phyloP scores from a whole-genome alignment of 352 stramenopile genomes.

The Phytophthora gonapodyides region DNA sequence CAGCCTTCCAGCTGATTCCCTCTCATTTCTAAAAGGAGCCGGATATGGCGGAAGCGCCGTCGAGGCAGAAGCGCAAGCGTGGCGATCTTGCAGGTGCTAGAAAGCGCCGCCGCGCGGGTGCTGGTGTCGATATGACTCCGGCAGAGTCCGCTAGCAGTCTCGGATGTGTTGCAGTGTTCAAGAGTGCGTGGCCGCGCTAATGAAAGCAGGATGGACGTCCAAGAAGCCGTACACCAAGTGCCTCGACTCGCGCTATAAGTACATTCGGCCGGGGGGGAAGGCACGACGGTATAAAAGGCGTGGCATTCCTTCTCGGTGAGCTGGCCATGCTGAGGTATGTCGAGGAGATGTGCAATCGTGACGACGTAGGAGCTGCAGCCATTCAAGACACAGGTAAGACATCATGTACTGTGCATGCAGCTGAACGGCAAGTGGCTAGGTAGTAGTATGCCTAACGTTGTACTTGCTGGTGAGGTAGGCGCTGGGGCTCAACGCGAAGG shows the following conservation, averaged over 20 bases:
- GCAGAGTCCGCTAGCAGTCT: neutral
- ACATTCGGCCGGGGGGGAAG: constrained; percentile 7
- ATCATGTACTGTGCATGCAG: too few species aligned
- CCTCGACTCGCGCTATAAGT: neutral
- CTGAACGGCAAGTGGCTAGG: too few species aligned
- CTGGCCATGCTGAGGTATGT: constrained; percentile 1
- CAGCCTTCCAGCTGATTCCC: constrained; percentile 1
- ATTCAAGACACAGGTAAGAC: too few species aligned
- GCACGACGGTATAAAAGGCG: neutral
- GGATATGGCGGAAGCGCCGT: constrained; percentile 2
- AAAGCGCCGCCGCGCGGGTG: neutral
- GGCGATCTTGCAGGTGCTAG: neutral
- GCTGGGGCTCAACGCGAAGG: too few species aligned
- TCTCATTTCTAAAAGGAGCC: neutral
- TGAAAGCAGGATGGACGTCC: constrained; percentile 11
- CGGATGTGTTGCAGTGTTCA: constrained; percentile 9
- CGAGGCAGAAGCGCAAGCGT: constrained; percentile 6
- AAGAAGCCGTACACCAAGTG: neutral
- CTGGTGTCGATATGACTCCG: neutral
- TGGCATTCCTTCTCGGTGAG: constrained; percentile 3
- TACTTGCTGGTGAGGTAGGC: too few species aligned
- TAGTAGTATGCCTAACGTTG: too few species aligned
- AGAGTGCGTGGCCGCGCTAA: constrained; percentile 1
- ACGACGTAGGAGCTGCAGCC: neutral
- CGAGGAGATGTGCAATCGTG: constrained; percentile 1